Base-by-base conservation (phyloP, 148 eudicot species). In the Dysphania ambrosioides region DNA sequence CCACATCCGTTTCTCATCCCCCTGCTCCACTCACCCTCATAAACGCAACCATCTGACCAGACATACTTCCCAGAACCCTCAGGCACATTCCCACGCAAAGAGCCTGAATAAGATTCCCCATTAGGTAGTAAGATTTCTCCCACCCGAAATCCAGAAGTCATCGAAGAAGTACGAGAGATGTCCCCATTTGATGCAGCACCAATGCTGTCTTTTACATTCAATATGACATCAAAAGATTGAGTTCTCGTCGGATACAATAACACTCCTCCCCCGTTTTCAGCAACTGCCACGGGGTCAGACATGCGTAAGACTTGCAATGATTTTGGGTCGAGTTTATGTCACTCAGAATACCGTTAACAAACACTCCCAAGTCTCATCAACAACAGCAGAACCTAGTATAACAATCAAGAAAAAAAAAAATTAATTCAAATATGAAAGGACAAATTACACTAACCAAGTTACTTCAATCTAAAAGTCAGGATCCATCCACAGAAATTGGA, bases 1-100 rank as follows among this genome's bases (percentile, higher is more conserved):
- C 98, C 98, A 73, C 79, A 74, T 75, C 97, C 98, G 76, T 88
- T 88, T 76, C 92, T 88, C 90, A 91, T 87, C 77, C 98, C 98
- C 72, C 87, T 81, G 86, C 88, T 84, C 97, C 97, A 94, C 62
- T 86, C 97, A 16, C 98, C 99, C 65, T 88, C 91, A 76, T 95
- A 95, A 59, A 79, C 77, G 80, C 93, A 90, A 49, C 96, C 93
- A 68, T 88, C 92, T 2, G 90, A 85, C 99, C 99, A 95, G 11
- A 73, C 66, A 78, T 95, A 95, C 67, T 76, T 84, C 65, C 99
- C 99, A 16, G 87, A 85, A 66, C 99, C 97, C 84, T 95, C 97
- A 4, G 99, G 97, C 75, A 79, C 72, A 73, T 86, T 86, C 15
- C 90, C 96, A 36, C 81, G 91, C 29, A 90, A 77, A 61, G 94